Conservation (phyloP, 2,329 filamentous ascomycete species). For the Ceratocystis variospora region DNA sequence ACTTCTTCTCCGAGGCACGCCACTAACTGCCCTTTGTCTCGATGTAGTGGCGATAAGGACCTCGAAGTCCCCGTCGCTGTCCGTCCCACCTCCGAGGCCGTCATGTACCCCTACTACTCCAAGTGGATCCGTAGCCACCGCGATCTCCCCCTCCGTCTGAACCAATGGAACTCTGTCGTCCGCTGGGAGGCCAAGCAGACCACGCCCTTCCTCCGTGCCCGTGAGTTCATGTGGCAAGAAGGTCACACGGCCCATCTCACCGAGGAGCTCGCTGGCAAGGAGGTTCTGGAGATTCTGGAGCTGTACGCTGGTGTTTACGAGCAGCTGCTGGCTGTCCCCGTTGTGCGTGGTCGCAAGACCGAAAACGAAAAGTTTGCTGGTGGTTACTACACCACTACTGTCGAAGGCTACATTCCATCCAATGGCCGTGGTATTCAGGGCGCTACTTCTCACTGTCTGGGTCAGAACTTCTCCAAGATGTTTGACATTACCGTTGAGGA, state of each 20-base stretch:
- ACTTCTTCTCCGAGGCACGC: not conserved
- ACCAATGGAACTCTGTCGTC: conserved; percentile 92
- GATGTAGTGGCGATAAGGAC: conserved; percentile 66
- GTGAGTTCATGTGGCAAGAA: conserved; percentile 98
- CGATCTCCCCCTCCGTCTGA: conserved; percentile 83
- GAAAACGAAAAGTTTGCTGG: conserved; percentile 98
- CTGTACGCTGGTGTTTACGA: conserved; percentile 87
- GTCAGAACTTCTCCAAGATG: conserved; percentile 99
- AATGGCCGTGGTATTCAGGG: conserved; percentile 96
- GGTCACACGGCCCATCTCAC: conserved; percentile 83
- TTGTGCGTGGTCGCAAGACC: conserved; percentile 87
- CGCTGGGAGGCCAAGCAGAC: conserved; percentile 96
- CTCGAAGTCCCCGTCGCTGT: conserved; percentile 67
- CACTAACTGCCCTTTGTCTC: not conserved
- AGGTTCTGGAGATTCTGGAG: conserved; percentile 87
- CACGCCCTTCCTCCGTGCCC: conserved; percentile 72
- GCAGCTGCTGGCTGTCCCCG: conserved; percentile 82
- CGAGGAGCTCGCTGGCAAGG: conserved; percentile 63
- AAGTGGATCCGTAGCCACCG: conserved; percentile 96
- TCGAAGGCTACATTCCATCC: conserved; percentile 90
- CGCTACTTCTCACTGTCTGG: conserved; percentile 83
- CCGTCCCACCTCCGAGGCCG: conserved; percentile 55
- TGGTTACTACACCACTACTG: conserved; percentile 89
- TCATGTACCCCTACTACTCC: conserved; percentile 92
- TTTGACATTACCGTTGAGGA: conserved; percentile 97